phyloP scores from a whole-genome alignment of 306 rosid genomes.

The Quercus parvula region DNA sequence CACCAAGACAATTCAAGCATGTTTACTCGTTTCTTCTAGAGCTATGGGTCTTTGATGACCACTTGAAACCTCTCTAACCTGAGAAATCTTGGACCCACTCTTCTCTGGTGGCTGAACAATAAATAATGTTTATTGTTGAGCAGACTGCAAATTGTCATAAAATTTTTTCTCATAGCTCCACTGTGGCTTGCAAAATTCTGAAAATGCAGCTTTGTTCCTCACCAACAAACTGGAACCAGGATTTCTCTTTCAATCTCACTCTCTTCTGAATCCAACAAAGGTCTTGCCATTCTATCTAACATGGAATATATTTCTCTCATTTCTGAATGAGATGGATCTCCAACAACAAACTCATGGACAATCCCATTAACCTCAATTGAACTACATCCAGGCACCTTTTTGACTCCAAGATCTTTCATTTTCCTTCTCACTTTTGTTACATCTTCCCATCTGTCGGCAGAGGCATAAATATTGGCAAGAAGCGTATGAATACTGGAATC shows the following conservation, averaged over 20 bases:
- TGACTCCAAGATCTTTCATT: constrained; percentile 34
- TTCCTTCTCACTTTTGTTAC: constrained; percentile 37
- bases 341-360: constrained; percentile 31
- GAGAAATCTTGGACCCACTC: not conserved
- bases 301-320: constrained; percentile 11
- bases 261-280: constrained; percentile 18
- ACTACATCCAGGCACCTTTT: constrained; percentile 38
- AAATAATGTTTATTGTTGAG: not conserved
- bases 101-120: not conserved
- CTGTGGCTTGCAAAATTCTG: not conserved
- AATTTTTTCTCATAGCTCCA: not conserved
- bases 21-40: not conserved
- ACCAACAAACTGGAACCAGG: not conserved
- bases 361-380: constrained; percentile 33
- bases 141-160: not conserved
- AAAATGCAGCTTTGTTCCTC: not conserved
- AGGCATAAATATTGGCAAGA: constrained; percentile 36
- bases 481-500: constrained; percentile 36
- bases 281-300: constrained; percentile 10
- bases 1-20: too few relatives aligned
- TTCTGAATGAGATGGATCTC: constrained; percentile 32
- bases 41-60: not conserved
- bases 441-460: constrained; percentile 37
- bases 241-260: not conserved
- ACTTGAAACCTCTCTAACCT: not conserved